phyloP scores from a whole-genome alignment of 495 filamentous ascomycete species.

The Neurospora sp. region DNA sequence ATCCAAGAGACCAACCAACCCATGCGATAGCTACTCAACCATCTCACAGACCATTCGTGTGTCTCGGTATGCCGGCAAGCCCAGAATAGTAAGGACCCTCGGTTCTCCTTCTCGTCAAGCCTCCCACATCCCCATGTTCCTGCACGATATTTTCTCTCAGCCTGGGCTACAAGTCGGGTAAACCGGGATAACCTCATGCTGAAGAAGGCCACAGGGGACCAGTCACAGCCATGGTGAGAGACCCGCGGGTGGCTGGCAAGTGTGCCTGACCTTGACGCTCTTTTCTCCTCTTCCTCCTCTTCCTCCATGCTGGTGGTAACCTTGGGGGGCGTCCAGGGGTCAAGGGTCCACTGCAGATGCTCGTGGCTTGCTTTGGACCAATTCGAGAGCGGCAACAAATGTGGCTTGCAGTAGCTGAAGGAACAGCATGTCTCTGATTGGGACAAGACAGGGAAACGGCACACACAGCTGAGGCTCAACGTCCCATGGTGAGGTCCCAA shows the following conservation, averaged over 20 bases:
- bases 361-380: background rate
- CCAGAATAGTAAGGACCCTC: background rate
- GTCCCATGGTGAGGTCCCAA: background rate
- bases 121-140: background rate
- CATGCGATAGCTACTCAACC: background rate
- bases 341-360: background rate
- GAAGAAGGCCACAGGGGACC: background rate
- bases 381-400: background rate
- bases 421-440: background rate
- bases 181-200: background rate
- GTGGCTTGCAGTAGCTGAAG: background rate
- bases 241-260: background rate
- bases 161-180: background rate
- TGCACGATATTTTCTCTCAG: background rate
- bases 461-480: constrained; percentile 1
- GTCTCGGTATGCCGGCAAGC: background rate
- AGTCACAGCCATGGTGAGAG: background rate
- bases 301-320: background rate
- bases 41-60: background rate
- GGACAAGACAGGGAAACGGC: background rate
- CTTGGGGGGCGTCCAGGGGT: background rate
- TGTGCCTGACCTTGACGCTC: background rate
- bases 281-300: background rate
- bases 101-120: background rate
- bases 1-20: background rate